phyloP scores from a whole-genome alignment of 2,329 filamentous ascomycete species.

The Ilyonectria robusta region DNA sequence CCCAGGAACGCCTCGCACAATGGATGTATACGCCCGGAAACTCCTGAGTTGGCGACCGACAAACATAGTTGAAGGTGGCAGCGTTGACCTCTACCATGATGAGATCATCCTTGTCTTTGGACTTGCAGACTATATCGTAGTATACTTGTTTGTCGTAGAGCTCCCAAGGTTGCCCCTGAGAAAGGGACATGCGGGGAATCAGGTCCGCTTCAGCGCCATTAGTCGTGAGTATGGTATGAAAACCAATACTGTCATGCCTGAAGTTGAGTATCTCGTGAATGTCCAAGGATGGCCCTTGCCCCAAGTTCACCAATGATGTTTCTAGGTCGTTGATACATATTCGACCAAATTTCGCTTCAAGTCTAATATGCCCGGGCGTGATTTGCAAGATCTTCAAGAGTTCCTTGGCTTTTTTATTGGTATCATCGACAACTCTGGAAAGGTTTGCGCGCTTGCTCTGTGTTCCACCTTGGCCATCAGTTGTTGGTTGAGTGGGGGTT shows the following conservation, averaged over 20 bases:
- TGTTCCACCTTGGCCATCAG: background rate
- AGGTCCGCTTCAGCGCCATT: slow-evolving; percentile 44
- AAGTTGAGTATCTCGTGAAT: slow-evolving; percentile 31
- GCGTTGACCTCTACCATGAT: slow-evolving; percentile 49
- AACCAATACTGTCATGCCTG: slow-evolving; percentile 33
- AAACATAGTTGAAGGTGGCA: slow-evolving; percentile 42
- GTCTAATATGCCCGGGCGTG: slow-evolving; percentile 42
- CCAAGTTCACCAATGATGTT: slow-evolving; percentile 37
- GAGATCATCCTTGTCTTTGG: slow-evolving; percentile 1
- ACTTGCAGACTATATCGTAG: slow-evolving; percentile 48
- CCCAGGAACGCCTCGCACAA: slow-evolving; percentile 51
- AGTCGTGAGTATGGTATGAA: slow-evolving; percentile 49
- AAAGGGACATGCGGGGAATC: slow-evolving; percentile 30
- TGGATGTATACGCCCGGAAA: slow-evolving; percentile 47
- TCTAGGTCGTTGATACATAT: slow-evolving; percentile 45
- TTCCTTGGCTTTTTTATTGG: slow-evolving; percentile 28
- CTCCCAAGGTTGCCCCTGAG: slow-evolving; percentile 39
- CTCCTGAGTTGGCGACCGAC: slow-evolving; percentile 36
- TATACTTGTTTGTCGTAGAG: slow-evolving; percentile 35
- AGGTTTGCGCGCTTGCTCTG: background rate
- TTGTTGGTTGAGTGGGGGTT: background rate
- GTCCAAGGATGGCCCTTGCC: slow-evolving; percentile 37
- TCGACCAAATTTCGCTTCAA: slow-evolving; percentile 49
- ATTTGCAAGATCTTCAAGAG: slow-evolving; percentile 40
- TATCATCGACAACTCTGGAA: slow-evolving; percentile 26